Percentiles rank a stretch among this genome's conserved stretches.
Conservation (phyloP, 140 eudicot genomes). For the Stevia rebaudiana region DNA sequence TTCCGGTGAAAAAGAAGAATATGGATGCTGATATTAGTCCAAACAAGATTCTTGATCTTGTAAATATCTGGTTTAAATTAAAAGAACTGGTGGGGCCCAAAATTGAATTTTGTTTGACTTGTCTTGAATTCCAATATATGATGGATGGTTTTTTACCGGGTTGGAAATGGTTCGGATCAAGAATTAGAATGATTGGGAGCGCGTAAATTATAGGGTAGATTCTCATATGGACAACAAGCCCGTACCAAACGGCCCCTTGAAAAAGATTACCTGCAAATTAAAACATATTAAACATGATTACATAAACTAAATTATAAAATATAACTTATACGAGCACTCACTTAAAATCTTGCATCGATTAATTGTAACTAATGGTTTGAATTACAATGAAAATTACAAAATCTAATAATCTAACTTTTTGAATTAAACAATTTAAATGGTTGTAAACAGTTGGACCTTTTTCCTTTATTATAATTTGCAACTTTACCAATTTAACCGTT, state of each 20-base stretch:
- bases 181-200: conserved; percentile 58
- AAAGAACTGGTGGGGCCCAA: conserved; percentile 14
- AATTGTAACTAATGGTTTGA: neutral
- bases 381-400: too few relatives aligned
- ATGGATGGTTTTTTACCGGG: conserved; percentile 58
- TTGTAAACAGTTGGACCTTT: neutral
- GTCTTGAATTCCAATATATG: conserved; percentile 43
- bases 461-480: neutral
- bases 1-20: conserved; percentile 62
- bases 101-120: conserved; percentile 18
- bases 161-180: conserved; percentile 55
- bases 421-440: neutral
- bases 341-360: neutral
- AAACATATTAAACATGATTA: neutral
- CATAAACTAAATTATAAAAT: neutral
- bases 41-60: conserved; percentile 57
- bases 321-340: neutral
- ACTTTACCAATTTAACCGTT: neutral
- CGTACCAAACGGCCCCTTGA: conserved; percentile 94
- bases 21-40: conserved; percentile 62
- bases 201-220: conserved; percentile 95
- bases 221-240: conserved; percentile 93
- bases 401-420: neutral
- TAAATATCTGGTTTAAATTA: conserved; percentile 24
- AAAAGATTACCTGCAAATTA: conserved; percentile 41